phyloP scores from a whole-genome alignment of 176 grass and related monocot species.

The Saccharum spontaneum region DNA sequence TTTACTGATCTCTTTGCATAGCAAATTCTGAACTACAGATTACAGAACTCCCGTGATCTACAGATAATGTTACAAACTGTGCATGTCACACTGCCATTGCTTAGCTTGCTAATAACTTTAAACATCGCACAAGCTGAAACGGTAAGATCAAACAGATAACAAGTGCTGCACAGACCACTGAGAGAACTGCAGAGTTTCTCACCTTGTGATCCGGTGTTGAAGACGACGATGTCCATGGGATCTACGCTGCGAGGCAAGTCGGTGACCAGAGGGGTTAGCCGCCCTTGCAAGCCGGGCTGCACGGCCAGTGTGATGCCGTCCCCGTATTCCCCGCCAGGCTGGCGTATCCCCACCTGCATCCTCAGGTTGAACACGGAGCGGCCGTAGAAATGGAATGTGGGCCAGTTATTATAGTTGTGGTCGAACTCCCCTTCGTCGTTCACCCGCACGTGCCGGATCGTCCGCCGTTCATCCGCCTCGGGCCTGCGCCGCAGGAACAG shows the following conservation, averaged over 20 bases:
- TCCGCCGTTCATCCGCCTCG: too few species aligned
- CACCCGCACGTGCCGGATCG: too few species aligned
- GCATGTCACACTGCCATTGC: neutral
- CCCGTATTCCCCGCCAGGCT: neutral
- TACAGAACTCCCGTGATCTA: neutral
- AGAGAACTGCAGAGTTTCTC: neutral
- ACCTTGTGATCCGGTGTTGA: neutral
- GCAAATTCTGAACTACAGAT: neutral
- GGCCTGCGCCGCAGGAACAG: too few species aligned
- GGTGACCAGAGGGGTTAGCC: constrained; percentile 21
- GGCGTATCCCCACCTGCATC: neutral
- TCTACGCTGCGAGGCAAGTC: too few species aligned
- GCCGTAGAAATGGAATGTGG: neutral
- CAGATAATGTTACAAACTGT: too few species aligned
- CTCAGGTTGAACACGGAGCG: neutral
- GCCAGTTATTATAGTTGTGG: neutral
- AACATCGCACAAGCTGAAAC: too few species aligned
- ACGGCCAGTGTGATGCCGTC: neutral
- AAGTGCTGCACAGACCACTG: neutral
- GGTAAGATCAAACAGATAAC: neutral
- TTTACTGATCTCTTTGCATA: neutral
- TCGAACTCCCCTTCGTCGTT: too few species aligned
- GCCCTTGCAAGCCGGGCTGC: neutral
- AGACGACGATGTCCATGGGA: neutral
- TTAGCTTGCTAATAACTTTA: too few species aligned